Percentiles rank a stretch among this genome's conserved stretches.
phyloP scores from a whole-genome alignment of 495 filamentous ascomycete genomes.

The Neurospora tetrasperma region DNA sequence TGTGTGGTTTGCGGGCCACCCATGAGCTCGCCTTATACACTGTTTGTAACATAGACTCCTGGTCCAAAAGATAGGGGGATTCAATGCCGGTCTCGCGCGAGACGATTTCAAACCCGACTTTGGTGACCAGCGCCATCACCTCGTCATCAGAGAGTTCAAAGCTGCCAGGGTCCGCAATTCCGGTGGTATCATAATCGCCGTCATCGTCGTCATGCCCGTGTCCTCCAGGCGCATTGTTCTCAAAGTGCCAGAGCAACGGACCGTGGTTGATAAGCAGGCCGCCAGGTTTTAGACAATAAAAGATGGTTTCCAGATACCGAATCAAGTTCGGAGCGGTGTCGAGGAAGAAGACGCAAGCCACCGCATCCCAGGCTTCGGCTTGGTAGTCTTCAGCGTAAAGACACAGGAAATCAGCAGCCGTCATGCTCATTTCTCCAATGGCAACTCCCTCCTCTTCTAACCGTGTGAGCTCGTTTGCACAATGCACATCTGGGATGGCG shows the following conservation, averaged over 20 bases:
- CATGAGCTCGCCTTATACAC: slow-evolving; percentile 69
- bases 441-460: slow-evolving; percentile 9
- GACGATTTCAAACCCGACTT: slow-evolving; percentile 68
- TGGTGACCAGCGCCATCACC: slow-evolving; percentile 62
- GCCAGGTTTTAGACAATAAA: slow-evolving; percentile 62
- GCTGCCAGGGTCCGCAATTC: slow-evolving; percentile 68
- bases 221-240: slow-evolving; percentile 40
- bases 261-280: slow-evolving; percentile 86
- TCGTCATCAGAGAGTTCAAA: slow-evolving; percentile 86
- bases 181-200: slow-evolving; percentile 34
- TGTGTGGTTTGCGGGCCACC: slow-evolving; percentile 62
- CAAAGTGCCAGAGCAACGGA: slow-evolving; percentile 86
- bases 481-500: slow-evolving; percentile 68
- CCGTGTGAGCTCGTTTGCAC: slow-evolving; percentile 41
- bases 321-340: slow-evolving; percentile 93
- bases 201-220: slow-evolving; percentile 34
- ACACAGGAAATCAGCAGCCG: slow-evolving; percentile 70
- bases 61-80: slow-evolving; percentile 78
- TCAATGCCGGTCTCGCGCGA: slow-evolving; percentile 41
- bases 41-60: slow-evolving; percentile 73
- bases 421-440: slow-evolving; percentile 70
- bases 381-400: slow-evolving; percentile 55
- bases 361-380: slow-evolving; percentile 59
- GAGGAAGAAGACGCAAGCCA: slow-evolving; percentile 88
- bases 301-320: slow-evolving; percentile 73